These are phyloP conservation scores for Petasospora rhodanensis DNA, from an alignment of 1,139 yeast genomes.

Conservation along the genomic window DNA sequence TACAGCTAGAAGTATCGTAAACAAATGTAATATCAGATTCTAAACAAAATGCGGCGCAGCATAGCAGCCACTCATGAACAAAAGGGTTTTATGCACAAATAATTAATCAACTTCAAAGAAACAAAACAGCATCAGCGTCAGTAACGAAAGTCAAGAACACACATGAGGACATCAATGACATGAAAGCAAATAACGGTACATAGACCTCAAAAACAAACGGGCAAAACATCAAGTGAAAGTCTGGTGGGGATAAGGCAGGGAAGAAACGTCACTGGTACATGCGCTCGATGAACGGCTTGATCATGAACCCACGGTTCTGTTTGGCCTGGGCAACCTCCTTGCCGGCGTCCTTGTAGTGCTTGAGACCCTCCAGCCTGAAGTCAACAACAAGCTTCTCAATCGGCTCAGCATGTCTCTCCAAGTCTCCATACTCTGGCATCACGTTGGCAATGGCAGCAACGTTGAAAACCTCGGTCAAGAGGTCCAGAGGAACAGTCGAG, in stretches of 20 bases:
- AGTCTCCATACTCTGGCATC: constrained; percentile 28
- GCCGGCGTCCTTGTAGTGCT: constrained; percentile 19
- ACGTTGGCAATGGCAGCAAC: constrained; percentile 30
- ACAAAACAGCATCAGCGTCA: too few relatives aligned
- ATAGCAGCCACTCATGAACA: too few relatives aligned
- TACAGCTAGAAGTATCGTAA: too few relatives aligned
- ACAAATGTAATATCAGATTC: too few relatives aligned
- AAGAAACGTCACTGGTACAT: constrained; percentile 2
- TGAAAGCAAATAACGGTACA: too few relatives aligned
- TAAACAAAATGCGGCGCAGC: too few relatives aligned
- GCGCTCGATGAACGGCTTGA: constrained; percentile 8
- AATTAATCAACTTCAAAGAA: too few relatives aligned
- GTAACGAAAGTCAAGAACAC: too few relatives aligned
- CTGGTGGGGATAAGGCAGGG: neutral
- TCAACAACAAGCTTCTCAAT: constrained; percentile 24
- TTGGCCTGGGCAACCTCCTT: constrained; percentile 15
- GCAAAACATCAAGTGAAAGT: too few relatives aligned
- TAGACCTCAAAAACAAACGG: too few relatives aligned
- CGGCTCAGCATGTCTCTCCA: constrained; percentile 19
- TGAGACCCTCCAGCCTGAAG: constrained; percentile 31
- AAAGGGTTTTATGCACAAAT: too few relatives aligned
- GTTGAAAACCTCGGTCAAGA: constrained; percentile 29
- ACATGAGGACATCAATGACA: too few relatives aligned
- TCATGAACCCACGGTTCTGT: constrained; percentile 5
- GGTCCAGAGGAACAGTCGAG: constrained; percentile 25